Evolutionary conservation across 192 early-diverging fungal species (phyloP), one percentile per base, ranked within the genome.

Genomic region (Backusella australiensis): DNA sequence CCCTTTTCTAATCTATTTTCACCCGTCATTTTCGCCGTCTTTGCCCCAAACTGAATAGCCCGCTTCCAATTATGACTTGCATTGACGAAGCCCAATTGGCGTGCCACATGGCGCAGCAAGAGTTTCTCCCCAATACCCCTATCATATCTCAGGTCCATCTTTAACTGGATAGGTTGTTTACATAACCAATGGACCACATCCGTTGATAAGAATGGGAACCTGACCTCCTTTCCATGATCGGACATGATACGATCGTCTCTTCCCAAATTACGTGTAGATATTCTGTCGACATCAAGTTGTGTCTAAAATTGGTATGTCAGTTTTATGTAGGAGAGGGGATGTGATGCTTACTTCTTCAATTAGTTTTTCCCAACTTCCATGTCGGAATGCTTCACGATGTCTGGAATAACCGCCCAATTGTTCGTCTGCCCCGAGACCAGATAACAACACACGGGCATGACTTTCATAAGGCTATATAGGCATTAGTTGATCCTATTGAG

Each of bases 1-100:
- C 85, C 85, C 44, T 77, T 84, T 36, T 84, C 79, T 49, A 41
- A 39, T 8, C 74, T 69, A 35, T 32, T 70, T 41, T 79, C 79
- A 23, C 34, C 75, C 11, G 89, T 90, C 96, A 99, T 97, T 84
- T 96, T 96, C n/a, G 97, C 97, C 0, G 95, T 96, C 23, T 94
- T 87, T 0, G 96, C 95, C 6, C 97, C 97, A 89, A 99, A 99
- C 82, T 99, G 97, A 63, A 99, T 94, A 3, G 97, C 97, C n/a
- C 96, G 85, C 77, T 99, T 99, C 86, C 89, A 93, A 76, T 93
- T 90, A 23, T 77, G 81, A 69, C 79, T 88, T 44, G 92, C 91
- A n/a, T 87, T 71, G 0, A 21, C 41, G 53, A 98, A 85, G 0
- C 93, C 93, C n/a, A 98, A 81, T 71, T 77, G 72, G 15, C 87